phyloP scores from a whole-genome alignment of 2,329 filamentous ascomycete species.

The Cladosporium velox region DNA sequence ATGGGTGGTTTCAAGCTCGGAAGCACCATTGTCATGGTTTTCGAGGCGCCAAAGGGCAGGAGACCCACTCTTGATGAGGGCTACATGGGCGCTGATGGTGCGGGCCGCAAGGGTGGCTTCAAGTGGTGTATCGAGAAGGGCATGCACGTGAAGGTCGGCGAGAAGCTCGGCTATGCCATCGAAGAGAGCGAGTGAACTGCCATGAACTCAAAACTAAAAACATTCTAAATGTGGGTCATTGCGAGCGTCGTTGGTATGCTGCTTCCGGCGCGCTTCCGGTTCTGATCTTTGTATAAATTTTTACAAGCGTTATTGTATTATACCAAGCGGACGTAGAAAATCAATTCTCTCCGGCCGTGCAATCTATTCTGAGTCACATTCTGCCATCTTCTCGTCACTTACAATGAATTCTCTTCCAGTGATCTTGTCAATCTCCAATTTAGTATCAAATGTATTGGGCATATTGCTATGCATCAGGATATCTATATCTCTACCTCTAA shows the following conservation, averaged over 20 bases:
- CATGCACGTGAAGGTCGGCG: constrained; percentile 83
- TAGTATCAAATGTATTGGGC: too few species aligned
- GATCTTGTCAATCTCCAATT: too few species aligned
- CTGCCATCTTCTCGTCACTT: too few species aligned
- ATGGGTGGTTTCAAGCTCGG: constrained; percentile 98
- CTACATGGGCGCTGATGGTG: constrained; percentile 47
- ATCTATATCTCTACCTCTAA: not conserved
- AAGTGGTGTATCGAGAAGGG: constrained; percentile 85
- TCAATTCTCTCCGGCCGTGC: not conserved
- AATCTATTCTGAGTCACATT: too few species aligned
- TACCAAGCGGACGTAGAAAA: not conserved
- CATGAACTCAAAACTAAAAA: not conserved
- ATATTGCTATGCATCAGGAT: not conserved
- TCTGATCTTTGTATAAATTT: not conserved
- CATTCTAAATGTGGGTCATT: not conserved
- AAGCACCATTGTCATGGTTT: constrained; percentile 92
- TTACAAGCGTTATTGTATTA: not conserved
- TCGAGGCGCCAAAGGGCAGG: constrained; percentile 78
- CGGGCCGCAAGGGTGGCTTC: constrained; percentile 65
- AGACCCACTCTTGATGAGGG: constrained; percentile 61
- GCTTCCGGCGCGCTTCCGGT: not conserved
- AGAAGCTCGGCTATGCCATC: constrained; percentile 76
- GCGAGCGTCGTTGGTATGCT: not conserved
- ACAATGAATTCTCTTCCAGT: too few species aligned
- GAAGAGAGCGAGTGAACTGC: constrained; percentile 39